Evolutionary conservation across 805 yeast species (phyloP).

Genomic region (Starmerella potacharoeniae): DNA sequence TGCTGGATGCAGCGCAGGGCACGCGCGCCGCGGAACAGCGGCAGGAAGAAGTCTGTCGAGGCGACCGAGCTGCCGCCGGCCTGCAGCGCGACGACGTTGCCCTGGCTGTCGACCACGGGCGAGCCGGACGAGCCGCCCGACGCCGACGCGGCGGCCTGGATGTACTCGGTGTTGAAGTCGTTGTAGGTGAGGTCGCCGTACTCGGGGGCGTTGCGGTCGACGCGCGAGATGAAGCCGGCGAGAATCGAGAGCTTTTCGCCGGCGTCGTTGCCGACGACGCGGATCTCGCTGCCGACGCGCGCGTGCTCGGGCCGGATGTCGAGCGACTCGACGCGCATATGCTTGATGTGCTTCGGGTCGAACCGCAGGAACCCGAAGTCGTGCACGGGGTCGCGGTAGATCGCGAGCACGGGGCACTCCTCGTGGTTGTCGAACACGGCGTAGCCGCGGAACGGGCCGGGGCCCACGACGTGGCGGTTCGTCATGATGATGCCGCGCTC

Average conservation of each 20-base stretch:
- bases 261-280: conserved; percentile 94
- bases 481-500: conserved; percentile 73
- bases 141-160: conserved; percentile 92
- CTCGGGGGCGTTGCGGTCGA: conserved; percentile 90
- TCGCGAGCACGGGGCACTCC: conserved; percentile 74
- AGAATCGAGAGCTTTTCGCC: conserved; percentile 86
- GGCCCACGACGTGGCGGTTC: conserved; percentile 89
- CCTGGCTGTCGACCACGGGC: conserved; percentile 86
- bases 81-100: conserved; percentile 79
- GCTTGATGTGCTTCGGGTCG: conserved; percentile 58
- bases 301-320: conserved; percentile 71
- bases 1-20: conserved; percentile 66
- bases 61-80: conserved; percentile 92
- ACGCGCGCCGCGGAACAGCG: conserved; percentile 69
- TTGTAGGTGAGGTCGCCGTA: conserved; percentile 80
- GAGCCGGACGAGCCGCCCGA: conserved; percentile 95
- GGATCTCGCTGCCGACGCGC: conserved; percentile 80
- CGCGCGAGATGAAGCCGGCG: conserved; percentile 70
- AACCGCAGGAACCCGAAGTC: conserved; percentile 85
- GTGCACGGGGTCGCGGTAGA: conserved; percentile 89
- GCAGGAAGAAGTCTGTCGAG: conserved; percentile 85
- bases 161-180: conserved; percentile 88
- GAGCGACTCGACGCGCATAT: conserved; percentile 58
- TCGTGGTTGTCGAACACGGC: conserved; percentile 92
- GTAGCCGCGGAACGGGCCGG: conserved; percentile 87